Base-by-base conservation (phyloP, 768 basidiomycete genomes). In the Termitomyces sp. region DNA sequence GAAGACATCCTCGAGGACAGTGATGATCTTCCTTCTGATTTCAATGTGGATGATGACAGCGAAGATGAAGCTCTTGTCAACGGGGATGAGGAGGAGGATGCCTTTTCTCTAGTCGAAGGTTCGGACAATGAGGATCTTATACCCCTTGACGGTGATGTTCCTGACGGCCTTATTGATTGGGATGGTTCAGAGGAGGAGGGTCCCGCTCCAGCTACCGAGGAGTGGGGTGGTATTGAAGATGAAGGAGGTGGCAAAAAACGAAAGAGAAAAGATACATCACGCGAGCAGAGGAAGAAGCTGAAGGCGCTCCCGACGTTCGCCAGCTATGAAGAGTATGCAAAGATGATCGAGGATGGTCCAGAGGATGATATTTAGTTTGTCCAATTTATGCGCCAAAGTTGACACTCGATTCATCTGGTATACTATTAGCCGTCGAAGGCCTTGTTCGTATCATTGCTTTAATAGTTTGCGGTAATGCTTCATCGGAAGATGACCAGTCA, bases 271-370 rank as follows among this genome's bases (percentile, higher is more conserved):
- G 75, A 76, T 8, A 70, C 65, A 39, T 69, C 65, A 44, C 72
- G 73, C 58, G 76, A 71, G 67, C 81, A 78, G 72, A 80, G 86
- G 73, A 91, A 91, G 77, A 93, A 86, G 74, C 67, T 82, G 68
- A 78, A 76, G 58, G 78, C 82, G 11, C 68, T 92, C 63, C 89
- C 90, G 5, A 92, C 88, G 37, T 94, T 94, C 68, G 92, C 91
- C 12, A 90, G 84, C 67, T 93, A 93, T 65, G 92, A 94, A 59
- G 91, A 93, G 58, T 94, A 92, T 64, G 88, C 86, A 47, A 85
- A 77, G 73, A 78, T 93, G 83, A 94, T 93, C 58, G 92, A 93
- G 69, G 87, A 89, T 58, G 85, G 76, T 11, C 81, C 84, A 13
- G 88, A 89, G 71, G 87, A 89, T 64, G 75, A 86, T 70, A 76